Conservation (phyloP, 2,329 filamentous ascomycete genomes). For the Fusarium longipes region DNA sequence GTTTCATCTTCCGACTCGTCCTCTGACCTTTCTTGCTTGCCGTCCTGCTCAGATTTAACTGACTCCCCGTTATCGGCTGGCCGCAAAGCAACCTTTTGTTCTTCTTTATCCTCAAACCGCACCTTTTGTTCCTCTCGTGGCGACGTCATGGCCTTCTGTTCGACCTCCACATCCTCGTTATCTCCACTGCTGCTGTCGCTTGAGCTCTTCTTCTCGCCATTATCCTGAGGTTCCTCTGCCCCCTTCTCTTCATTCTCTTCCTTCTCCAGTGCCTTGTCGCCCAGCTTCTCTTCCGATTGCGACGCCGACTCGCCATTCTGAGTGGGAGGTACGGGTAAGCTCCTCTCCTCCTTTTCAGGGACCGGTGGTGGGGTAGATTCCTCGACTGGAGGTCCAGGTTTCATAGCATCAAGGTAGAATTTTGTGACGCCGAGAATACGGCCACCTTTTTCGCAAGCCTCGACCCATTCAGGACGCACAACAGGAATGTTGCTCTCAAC, state of each 20-base stretch:
- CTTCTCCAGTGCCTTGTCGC: slow-evolving; percentile 42
- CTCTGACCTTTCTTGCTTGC: slow-evolving; percentile 49
- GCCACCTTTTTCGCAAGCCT: slow-evolving; percentile 93
- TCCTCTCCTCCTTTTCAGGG: slow-evolving; percentile 51
- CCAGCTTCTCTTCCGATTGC: slow-evolving; percentile 46
- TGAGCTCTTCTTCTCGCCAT: slow-evolving; percentile 34
- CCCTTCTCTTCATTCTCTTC: slow-evolving; percentile 48
- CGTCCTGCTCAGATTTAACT: slow-evolving; percentile 48
- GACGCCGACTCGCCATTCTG: slow-evolving; percentile 40
- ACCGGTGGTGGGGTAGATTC: slow-evolving; percentile 47
- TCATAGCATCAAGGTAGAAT: slow-evolving; percentile 89
- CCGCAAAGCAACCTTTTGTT: slow-evolving; percentile 64
- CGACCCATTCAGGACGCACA: slow-evolving; percentile 95
- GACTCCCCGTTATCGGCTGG: slow-evolving; percentile 51
- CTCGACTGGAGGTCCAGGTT: slow-evolving; percentile 57
- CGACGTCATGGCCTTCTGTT: slow-evolving; percentile 52
- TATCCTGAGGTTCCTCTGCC: slow-evolving; percentile 36
- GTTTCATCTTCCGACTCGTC: slow-evolving; percentile 50
- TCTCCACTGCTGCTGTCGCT: slow-evolving; percentile 34
- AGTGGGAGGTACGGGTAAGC: slow-evolving; percentile 44
- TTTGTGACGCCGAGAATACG: slow-evolving; percentile 93
- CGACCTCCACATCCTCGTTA: slow-evolving; percentile 45
- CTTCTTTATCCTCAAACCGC: slow-evolving; percentile 65
- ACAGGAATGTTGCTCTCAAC: slow-evolving; percentile 98
- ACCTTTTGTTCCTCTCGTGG: slow-evolving; percentile 66